These are phyloP conservation scores for Collybia nuda DNA, from an alignment of 768 basidiomycete genomes.

Conservation along the genomic window DNA sequence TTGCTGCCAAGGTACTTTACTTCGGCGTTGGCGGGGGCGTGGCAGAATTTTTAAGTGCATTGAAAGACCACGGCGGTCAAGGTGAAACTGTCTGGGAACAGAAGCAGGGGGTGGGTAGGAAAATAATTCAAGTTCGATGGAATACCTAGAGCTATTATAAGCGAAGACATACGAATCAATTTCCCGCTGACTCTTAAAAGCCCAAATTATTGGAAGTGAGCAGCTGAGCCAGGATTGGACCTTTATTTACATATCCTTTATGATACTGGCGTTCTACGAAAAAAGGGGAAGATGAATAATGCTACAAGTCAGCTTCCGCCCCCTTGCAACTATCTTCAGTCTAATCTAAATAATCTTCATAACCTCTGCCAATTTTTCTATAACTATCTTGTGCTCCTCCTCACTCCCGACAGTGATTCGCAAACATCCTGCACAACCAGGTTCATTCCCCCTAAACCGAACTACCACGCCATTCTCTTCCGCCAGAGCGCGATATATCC, in stretches of 20 bases:
- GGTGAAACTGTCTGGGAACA: constrained; percentile 67
- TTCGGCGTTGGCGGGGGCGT: constrained; percentile 95
- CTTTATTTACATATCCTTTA: no score
- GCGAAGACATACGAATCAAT: no score
- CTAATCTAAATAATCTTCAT: constrained; percentile 28
- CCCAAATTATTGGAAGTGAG: no score
- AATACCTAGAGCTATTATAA: neutral
- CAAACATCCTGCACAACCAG: constrained; percentile 84
- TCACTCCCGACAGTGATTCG: constrained; percentile 87
- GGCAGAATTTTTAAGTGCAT: constrained; percentile 62
- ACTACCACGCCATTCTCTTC: constrained; percentile 88
- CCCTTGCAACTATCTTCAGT: neutral
- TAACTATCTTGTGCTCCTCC: constrained; percentile 67
- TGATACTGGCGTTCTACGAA: no score
- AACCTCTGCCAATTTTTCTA: constrained; percentile 54
- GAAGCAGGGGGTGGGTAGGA: constrained; percentile 69
- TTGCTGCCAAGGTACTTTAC: constrained; percentile 90
- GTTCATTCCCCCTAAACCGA: constrained; percentile 82
- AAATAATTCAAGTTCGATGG: constrained; percentile 68
- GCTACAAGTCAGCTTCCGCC: no score
- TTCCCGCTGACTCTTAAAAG: no score
- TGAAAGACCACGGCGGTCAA: constrained; percentile 42
- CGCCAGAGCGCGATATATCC: constrained; percentile 79
- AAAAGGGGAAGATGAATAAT: no score
- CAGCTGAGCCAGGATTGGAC: no score